phyloP scores from a whole-genome alignment of 1,139 yeast species.

The Wickerhamomyces sp. region DNA sequence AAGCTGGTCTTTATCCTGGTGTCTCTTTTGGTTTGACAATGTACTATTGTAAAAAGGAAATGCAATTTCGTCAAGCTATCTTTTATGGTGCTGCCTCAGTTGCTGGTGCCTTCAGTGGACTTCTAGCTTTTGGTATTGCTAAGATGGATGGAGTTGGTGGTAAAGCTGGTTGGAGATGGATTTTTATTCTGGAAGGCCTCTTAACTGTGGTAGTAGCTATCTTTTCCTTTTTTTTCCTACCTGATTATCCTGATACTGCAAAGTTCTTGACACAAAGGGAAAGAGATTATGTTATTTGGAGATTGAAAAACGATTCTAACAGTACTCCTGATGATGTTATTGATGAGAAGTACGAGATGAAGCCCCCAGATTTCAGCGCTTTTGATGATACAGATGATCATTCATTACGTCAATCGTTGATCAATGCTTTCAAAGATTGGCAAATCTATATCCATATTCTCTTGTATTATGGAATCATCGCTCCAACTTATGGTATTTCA shows the following conservation, averaged over 20 bases:
- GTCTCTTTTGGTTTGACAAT: conserved; percentile 7
- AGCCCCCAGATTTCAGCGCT: conserved; percentile 7
- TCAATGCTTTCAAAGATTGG: conserved; percentile 15
- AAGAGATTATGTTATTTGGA: conserved; percentile 39
- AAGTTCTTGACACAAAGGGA: conserved; percentile 34
- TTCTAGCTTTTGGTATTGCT: conserved; percentile 9
- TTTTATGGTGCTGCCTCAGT: conserved; percentile 9
- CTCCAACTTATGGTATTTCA: conserved; percentile 19
- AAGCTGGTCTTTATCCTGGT: conserved; percentile 40
- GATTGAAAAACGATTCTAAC: conserved; percentile 32
- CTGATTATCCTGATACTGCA: conserved; percentile 42
- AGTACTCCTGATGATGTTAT: not conserved
- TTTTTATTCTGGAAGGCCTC: conserved; percentile 36
- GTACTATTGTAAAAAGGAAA: conserved; percentile 15
- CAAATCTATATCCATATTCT: conserved; percentile 16
- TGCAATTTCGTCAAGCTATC: conserved; percentile 10
- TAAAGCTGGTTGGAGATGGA: conserved; percentile 34
- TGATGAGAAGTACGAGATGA: not conserved
- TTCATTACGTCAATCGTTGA: conserved; percentile 9
- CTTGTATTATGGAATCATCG: conserved; percentile 15
- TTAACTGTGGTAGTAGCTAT: conserved; percentile 31
- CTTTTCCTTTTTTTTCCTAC: conserved; percentile 31
- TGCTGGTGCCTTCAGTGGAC: conserved; percentile 7
- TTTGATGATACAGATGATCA: conserved; percentile 14
- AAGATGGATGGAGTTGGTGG: conserved; percentile 26